These are phyloP conservation scores for Diaporthe helianthi DNA, from an alignment of 2,329 filamentous ascomycete genomes.

Conservation along the genomic window DNA sequence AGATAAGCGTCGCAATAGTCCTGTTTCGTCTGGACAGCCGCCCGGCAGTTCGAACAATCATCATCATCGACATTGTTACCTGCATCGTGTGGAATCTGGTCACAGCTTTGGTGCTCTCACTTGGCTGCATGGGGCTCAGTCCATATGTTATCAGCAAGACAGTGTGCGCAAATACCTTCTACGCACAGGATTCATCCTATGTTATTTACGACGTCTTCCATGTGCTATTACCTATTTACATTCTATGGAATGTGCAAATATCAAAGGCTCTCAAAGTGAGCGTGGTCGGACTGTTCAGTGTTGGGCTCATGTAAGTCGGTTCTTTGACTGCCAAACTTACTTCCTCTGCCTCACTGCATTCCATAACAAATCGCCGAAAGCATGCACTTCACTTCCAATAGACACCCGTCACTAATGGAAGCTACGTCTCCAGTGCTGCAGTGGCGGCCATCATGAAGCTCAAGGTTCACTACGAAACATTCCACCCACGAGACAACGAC, in stretches of 20 bases:
- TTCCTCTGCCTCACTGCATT: not conserved
- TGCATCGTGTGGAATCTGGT: constrained; percentile 28
- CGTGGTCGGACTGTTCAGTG: constrained; percentile 29
- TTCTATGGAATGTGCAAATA: constrained; percentile 33
- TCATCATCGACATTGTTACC: constrained; percentile 30
- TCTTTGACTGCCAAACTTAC: not conserved
- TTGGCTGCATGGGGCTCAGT: constrained; percentile 26
- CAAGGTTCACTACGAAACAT: constrained; percentile 12
- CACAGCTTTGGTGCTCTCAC: constrained; percentile 24
- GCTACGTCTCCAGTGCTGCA: constrained; percentile 4
- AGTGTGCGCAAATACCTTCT: constrained; percentile 29
- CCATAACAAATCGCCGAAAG: no score
- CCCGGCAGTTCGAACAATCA: constrained; percentile 5
- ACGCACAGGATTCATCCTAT: constrained; percentile 32
- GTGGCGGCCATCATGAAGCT: constrained; percentile 34
- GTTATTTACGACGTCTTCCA: constrained; percentile 29
- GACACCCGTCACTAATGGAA: not conserved
- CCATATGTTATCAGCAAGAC: not conserved
- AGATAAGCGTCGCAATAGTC: constrained; percentile 32
- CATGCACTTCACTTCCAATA: no score
- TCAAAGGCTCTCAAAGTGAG: constrained; percentile 22
- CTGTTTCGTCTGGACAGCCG: constrained; percentile 33
- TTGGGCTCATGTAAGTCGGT: constrained; percentile 33
- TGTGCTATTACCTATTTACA: constrained; percentile 30
- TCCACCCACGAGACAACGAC: constrained; percentile 10